These are phyloP conservation scores for Kitagawia praeruptora DNA, from an alignment of 129 eudicot genomes.

Conservation along the genomic window DNA sequence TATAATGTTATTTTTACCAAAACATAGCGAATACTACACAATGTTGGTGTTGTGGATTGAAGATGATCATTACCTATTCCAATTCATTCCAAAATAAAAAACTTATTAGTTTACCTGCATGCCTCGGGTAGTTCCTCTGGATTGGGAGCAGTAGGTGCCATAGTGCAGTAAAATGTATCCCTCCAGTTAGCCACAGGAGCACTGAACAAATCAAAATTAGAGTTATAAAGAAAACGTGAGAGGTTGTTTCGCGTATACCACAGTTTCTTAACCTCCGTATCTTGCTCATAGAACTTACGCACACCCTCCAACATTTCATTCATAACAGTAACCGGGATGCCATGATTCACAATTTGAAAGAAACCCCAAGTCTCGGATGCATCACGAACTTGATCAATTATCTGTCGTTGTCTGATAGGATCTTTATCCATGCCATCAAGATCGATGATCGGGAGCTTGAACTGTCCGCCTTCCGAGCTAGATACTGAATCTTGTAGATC, in stretches of 20 bases:
- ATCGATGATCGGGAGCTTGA: conserved; percentile 36
- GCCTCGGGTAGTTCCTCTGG: conserved; percentile 25
- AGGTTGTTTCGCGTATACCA: conserved; percentile 22
- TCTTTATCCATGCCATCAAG: conserved; percentile 12
- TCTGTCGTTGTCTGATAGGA: neutral
- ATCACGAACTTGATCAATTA: conserved; percentile 26
- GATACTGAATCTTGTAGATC: neutral
- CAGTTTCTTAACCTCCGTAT: conserved; percentile 33
- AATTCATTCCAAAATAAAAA: neutral
- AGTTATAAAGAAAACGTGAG: conserved; percentile 9
- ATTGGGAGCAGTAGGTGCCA: conserved; percentile 21
- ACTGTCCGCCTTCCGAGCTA: neutral
- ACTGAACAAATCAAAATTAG: conserved; percentile 26
- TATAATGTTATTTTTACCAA: too few species aligned
- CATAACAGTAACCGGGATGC: conserved; percentile 26
- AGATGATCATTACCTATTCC: neutral
- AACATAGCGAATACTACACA: too few species aligned
- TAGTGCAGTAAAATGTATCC: conserved; percentile 24
- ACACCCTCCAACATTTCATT: conserved; percentile 28
- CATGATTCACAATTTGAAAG: conserved; percentile 57
- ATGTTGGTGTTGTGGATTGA: too few species aligned
- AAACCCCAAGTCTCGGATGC: conserved; percentile 49
- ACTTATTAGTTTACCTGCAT: conserved; percentile 23
- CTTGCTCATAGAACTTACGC: conserved; percentile 37
- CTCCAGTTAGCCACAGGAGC: conserved; percentile 37